Evolutionary conservation across 805 yeast genomes (phyloP), one percentile per base, ranked within the genome.

Genomic region (Sugiyamaella qingdaonensis): DNA sequence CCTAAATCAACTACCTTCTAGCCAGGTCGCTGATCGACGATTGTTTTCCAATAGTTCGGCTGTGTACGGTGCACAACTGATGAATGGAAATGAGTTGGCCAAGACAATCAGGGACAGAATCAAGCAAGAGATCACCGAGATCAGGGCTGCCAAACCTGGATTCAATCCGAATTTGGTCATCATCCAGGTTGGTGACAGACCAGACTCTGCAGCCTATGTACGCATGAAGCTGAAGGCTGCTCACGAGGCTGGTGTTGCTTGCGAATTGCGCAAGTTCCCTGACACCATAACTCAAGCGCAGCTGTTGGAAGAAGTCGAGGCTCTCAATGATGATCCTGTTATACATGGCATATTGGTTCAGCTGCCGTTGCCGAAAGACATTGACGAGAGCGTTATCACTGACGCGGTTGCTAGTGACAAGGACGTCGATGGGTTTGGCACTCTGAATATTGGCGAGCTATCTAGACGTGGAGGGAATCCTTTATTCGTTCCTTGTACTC

Each of bases 381-480:
- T 91, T 54, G 81, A 87, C 66, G 98, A 92, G 73, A 82, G 85
- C 45, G 69, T 71, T 46, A 77, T 94, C 60, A 94, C 98, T 46
- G 82, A 85, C 64, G 78, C 90, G 1, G 97, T 92, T n/a, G 71
- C 77, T 10, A 79, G 87, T 13, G 82, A 78, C 43, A 92, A 92
- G 73, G 99, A 92, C 64, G 96, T 94, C 46, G 99, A 92, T 69
- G 99, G 99, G 1, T 94, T 92, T 64, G 94, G 91, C 42, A 82
- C 90, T 52, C 78, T 76, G 63, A 94, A 94, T 68, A 83, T 88
- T 53, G 98, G 97, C 55, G 97, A 92, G 66, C 78, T 92, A 54
- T 81, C 91, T 61, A 89, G 90, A 71, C 82, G 87, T 60, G 88
- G 88, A 50, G 97, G 97, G 19, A 67, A 74, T 35, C 96, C 97